Conservation (phyloP, 2,329 filamentous ascomycete genomes). For the Hysterium pulicare region DNA sequence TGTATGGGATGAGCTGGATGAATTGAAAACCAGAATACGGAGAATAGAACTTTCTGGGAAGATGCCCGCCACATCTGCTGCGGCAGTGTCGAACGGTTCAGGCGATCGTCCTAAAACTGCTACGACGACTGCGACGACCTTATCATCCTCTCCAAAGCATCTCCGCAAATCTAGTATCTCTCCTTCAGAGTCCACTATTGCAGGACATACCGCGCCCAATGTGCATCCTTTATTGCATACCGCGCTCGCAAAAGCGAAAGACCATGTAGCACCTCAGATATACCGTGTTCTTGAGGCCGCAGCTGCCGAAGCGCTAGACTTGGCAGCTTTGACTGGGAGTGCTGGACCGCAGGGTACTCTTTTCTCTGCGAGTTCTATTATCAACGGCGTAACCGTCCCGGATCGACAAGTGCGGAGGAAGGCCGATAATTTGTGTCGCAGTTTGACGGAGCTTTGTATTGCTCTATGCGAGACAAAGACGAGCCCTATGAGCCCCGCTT, state of each 20-base stretch:
- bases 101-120: conserved; percentile 86
- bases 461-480: conserved; percentile 56
- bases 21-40: conserved; percentile 88
- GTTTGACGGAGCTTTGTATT: conserved; percentile 86
- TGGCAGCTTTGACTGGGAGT: conserved; percentile 75
- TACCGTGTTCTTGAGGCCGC: conserved; percentile 78
- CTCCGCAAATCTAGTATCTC: conserved; percentile 51
- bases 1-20: conserved; percentile 96
- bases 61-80: conserved; percentile 75
- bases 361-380: conserved; percentile 64
- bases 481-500: conserved; percentile 27
- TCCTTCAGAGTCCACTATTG: conserved; percentile 41
- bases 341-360: conserved; percentile 60
- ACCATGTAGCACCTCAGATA: conserved; percentile 65
- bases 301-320: conserved; percentile 73
- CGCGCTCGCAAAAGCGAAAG: conserved; percentile 74
- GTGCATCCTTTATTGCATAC: conserved; percentile 76
- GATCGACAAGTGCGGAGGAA: conserved; percentile 87
- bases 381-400: conserved; percentile 57
- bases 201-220: conserved; percentile 49
- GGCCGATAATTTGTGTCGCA: conserved; percentile 88
- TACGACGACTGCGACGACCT: conserved; percentile 83
- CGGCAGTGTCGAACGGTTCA: conserved; percentile 61
- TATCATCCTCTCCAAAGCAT: conserved; percentile 85
- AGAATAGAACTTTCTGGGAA: conserved; percentile 88